phyloP scores from a whole-genome alignment of 2,329 filamentous ascomycete genomes.

The Teratosphaeria destructans region DNA sequence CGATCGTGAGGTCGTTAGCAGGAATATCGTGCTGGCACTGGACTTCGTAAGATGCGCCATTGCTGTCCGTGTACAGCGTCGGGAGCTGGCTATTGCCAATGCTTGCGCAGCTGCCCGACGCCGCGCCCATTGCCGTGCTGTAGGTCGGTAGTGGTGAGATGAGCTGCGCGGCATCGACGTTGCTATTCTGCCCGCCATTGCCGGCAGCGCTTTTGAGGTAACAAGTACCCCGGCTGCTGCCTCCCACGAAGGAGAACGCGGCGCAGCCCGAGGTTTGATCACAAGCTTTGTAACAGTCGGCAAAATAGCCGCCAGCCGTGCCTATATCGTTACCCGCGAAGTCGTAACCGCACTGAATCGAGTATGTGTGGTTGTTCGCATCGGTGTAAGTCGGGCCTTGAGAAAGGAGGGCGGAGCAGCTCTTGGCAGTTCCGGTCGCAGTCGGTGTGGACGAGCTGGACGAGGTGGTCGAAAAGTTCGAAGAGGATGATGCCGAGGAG shows the following conservation, averaged over 20 bases:
- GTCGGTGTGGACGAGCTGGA: background rate
- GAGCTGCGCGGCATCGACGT: constrained; percentile 1
- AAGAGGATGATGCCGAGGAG: background rate
- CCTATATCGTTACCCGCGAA: constrained; percentile 1
- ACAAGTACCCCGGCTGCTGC: constrained; percentile 5
- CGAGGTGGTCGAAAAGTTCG: too few relatives aligned
- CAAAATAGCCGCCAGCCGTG: background rate
- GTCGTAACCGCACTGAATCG: constrained; percentile 4
- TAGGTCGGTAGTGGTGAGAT: background rate
- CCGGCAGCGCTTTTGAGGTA: constrained; percentile 6
- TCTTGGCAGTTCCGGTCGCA: background rate
- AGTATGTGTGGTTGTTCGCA: constrained; percentile 1
- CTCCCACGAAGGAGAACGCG: constrained; percentile 5
- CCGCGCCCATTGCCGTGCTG: background rate
- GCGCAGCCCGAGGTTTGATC: constrained; percentile 5
- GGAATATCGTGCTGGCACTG: constrained; percentile 1
- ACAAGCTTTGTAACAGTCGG: constrained; percentile 6
- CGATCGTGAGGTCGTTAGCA: background rate
- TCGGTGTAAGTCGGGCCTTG: constrained; percentile 4
- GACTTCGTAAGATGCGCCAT: background rate
- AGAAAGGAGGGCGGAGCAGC: constrained; percentile 3
- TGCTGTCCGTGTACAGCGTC: constrained; percentile 3
- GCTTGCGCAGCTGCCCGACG: background rate
- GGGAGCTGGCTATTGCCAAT: background rate
- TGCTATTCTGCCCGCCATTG: background rate